Percentiles rank a stretch among this genome's conserved stretches.
phyloP scores from a whole-genome alignment of 768 basidiomycete genomes.

The Boletellus ananas region DNA sequence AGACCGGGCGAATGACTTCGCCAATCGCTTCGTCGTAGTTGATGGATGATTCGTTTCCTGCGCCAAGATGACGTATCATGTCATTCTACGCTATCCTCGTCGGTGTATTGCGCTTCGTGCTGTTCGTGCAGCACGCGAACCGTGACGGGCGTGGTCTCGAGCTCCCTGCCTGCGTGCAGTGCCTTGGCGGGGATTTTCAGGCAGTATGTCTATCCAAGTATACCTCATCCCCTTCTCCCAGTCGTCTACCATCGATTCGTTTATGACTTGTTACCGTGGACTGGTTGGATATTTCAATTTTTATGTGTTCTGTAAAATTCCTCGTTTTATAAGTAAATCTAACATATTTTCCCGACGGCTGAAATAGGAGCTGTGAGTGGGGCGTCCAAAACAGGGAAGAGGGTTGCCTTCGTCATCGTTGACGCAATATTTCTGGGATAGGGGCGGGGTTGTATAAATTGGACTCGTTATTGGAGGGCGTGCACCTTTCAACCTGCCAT shows the following conservation, averaged over 20 bases:
- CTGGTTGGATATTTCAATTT: slow-evolving; percentile 7
- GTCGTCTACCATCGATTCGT: neutral
- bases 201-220: slow-evolving; percentile 15
- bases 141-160: slow-evolving; percentile 66
- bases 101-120: slow-evolving; percentile 66
- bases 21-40: slow-evolving; percentile 40
- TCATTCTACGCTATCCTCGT: slow-evolving; percentile 35
- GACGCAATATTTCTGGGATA: slow-evolving; percentile 12
- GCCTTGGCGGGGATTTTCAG: slow-evolving; percentile 25
- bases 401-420: slow-evolving; percentile 14
- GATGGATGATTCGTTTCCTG: slow-evolving; percentile 37
- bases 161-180: slow-evolving; percentile 27
- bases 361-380: neutral
- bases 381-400: neutral
- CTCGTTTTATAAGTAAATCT: slow-evolving; percentile 10
- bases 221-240: slow-evolving; percentile 2
- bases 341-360: slow-evolving; percentile 1
- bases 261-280: slow-evolving; percentile 10
- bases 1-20: slow-evolving; percentile 33
- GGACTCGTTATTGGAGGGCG: too few species aligned
- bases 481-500: neutral
- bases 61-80: slow-evolving; percentile 30
- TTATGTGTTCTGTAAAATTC: neutral
- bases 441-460: slow-evolving; percentile 10
- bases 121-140: slow-evolving; percentile 49